A percentile compares a stretch with the other conserved stretches of the same genome.
phyloP scores from a whole-genome alignment of 768 basidiomycete species.

The Termitomyces sp. region DNA sequence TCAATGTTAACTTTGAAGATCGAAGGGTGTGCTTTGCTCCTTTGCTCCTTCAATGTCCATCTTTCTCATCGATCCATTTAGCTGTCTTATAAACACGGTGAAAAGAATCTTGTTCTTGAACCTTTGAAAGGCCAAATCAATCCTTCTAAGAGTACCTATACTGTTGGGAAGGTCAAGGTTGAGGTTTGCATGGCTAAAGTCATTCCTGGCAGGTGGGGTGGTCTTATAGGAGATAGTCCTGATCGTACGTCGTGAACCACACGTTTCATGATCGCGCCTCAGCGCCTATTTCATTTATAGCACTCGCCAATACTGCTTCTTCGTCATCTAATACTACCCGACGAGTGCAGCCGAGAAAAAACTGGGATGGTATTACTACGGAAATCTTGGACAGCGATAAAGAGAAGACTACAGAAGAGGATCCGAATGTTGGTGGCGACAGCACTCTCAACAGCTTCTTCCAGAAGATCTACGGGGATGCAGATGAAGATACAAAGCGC shows the following conservation, averaged over 20 bases:
- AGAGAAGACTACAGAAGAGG: conserved; percentile 63
- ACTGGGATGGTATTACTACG: conserved; percentile 86
- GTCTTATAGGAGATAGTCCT: conserved; percentile 67
- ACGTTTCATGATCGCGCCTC: not conserved
- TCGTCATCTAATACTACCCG: conserved; percentile 27
- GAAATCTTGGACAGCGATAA: conserved; percentile 65
- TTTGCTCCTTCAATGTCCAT: not conserved
- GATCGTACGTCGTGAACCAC: conserved; percentile 50
- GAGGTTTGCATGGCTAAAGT: conserved; percentile 78
- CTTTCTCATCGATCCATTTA: conserved; percentile 16
- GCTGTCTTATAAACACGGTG: conserved; percentile 63
- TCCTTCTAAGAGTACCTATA: conserved; percentile 52
- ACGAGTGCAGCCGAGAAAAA: conserved; percentile 45
- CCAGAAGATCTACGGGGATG: conserved; percentile 85
- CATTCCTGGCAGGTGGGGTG: conserved; percentile 66
- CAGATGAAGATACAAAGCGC: conserved; percentile 85
- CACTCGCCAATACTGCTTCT: conserved; percentile 26
- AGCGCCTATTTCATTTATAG: conserved; percentile 12
- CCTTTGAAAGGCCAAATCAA: conserved; percentile 84
- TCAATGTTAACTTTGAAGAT: conserved; percentile 59
- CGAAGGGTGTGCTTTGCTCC: conserved; percentile 43
- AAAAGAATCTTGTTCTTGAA: conserved; percentile 64
- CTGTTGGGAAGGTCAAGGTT: conserved; percentile 82
- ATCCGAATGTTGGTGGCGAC: conserved; percentile 90
- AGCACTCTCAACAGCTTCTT: conserved; percentile 83